Conservation (phyloP, 306 rosid species). For the Rosa persica region DNA sequence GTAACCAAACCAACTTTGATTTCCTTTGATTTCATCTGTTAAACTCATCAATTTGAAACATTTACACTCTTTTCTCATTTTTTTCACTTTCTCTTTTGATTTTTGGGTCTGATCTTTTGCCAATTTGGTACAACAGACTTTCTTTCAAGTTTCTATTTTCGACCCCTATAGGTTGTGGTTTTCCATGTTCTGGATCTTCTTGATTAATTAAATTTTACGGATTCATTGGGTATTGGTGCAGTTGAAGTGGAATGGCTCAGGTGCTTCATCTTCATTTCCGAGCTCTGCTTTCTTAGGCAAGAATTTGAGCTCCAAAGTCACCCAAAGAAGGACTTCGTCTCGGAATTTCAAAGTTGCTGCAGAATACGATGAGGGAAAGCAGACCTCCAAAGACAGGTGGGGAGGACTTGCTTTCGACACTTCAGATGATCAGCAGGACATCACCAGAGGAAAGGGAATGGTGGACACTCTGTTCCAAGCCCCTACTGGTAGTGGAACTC, state of each 20-base stretch:
- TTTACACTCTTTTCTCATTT: background rate
- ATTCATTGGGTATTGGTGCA: constrained; percentile 32
- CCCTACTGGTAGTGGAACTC: constrained; percentile 66
- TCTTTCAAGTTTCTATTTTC: background rate
- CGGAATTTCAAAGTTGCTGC: constrained; percentile 49
- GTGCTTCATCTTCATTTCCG: constrained; percentile 24
- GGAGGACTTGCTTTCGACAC: constrained; percentile 68
- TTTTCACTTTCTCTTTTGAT: background rate
- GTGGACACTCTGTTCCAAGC: constrained; percentile 81
- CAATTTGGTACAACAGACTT: background rate
- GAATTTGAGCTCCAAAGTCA: constrained; percentile 30
- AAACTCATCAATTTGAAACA: constrained; percentile 8
- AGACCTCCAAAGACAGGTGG: constrained; percentile 71
- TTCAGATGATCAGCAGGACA: constrained; percentile 91
- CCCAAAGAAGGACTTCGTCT: constrained; percentile 24
- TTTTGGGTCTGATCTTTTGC: background rate
- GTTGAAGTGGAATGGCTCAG: constrained; percentile 48
- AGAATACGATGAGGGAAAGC: constrained; percentile 55
- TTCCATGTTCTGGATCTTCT: constrained; percentile 4
- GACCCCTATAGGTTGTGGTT: too few species aligned
- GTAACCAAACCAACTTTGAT: background rate
- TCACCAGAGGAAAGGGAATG: constrained; percentile 85
- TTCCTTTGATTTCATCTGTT: background rate
- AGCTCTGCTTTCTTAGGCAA: constrained; percentile 54
- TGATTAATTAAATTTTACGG: background rate